Conservation (phyloP, 2,329 filamentous ascomycete genomes). For the Geosmithia morbida region DNA sequence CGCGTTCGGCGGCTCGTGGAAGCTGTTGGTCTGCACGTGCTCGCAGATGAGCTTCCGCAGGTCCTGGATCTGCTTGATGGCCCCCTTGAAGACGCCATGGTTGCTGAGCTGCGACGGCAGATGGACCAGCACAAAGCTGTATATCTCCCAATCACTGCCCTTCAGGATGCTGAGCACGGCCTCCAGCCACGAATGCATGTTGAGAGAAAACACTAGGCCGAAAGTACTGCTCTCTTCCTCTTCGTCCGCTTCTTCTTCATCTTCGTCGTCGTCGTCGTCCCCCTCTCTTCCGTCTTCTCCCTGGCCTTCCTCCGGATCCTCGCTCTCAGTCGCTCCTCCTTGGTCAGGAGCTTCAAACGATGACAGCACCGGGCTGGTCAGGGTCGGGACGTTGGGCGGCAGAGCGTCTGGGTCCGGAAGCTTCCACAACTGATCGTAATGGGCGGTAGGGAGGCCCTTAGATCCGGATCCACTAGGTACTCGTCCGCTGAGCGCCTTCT, state of each 20-base stretch:
- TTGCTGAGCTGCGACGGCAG: constrained; percentile 82
- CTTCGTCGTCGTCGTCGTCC: constrained; percentile 3
- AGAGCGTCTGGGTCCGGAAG: constrained; percentile 41
- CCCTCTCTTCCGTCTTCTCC: neutral
- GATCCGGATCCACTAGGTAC: constrained; percentile 25
- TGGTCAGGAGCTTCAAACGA: constrained; percentile 1
- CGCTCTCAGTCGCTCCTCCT: constrained; percentile 10
- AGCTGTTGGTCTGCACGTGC: constrained; percentile 61
- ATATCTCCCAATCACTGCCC: constrained; percentile 78
- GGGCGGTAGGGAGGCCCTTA: constrained; percentile 13
- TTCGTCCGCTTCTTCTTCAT: constrained; percentile 10
- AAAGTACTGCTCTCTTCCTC: constrained; percentile 7
- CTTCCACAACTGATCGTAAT: constrained; percentile 41
- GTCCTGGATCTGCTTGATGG: constrained; percentile 60
- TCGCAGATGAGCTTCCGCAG: constrained; percentile 68
- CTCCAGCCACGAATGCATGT: constrained; percentile 61
- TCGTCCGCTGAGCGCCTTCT: constrained; percentile 25
- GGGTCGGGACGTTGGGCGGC: constrained; percentile 28
- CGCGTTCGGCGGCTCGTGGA: constrained; percentile 68
- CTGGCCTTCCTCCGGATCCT: constrained; percentile 12
- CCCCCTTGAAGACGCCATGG: constrained; percentile 65
- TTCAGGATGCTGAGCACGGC: constrained; percentile 58
- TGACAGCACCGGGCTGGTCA: constrained; percentile 29
- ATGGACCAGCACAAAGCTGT: constrained; percentile 79
- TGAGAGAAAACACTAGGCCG: constrained; percentile 21